Conservation (phyloP, 768 basidiomycete genomes). For the Glaciozyma martinii region DNA sequence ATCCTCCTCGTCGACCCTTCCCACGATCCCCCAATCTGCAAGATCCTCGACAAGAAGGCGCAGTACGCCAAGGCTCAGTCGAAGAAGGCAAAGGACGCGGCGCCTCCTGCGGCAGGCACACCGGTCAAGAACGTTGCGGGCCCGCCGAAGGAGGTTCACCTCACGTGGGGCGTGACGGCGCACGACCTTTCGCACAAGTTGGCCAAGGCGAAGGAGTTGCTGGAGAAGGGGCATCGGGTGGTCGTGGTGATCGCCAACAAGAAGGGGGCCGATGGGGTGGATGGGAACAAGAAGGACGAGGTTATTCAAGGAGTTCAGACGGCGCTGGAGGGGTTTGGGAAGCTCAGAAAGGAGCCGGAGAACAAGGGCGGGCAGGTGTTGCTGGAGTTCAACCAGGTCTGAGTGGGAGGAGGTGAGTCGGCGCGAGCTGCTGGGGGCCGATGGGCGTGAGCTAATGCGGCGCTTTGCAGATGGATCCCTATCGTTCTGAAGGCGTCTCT, state of each 20-base stretch:
- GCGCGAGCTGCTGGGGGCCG: no score
- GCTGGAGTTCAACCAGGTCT: constrained; percentile 14
- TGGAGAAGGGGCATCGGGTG: constrained; percentile 55
- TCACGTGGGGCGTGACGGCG: constrained; percentile 57
- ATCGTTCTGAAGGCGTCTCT: no score
- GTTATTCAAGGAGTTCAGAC: constrained; percentile 46
- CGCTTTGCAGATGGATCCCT: no score
- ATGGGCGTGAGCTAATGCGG: no score
- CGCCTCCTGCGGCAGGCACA: constrained; percentile 15
- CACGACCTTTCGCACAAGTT: constrained; percentile 62
- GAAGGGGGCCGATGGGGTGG: constrained; percentile 40
- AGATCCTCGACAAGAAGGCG: constrained; percentile 48
- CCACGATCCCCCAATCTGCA: constrained; percentile 53
- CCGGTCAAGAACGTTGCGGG: constrained; percentile 27
- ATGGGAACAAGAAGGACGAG: constrained; percentile 34
- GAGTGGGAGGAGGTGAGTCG: no score
- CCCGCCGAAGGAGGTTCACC: constrained; percentile 56
- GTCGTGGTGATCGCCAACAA: constrained; percentile 53
- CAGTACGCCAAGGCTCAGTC: constrained; percentile 43
- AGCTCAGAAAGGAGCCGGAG: constrained; percentile 2
- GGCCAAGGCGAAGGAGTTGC: constrained; percentile 49
- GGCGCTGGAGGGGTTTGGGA: constrained; percentile 45
- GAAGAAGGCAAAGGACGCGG: constrained; percentile 40
- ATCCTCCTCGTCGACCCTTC: constrained; percentile 51
- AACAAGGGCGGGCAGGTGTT: constrained; percentile 6